These are phyloP conservation scores for Penicillium sp. DNA, from an alignment of 2,329 filamentous ascomycete genomes.

Conservation along the genomic window DNA sequence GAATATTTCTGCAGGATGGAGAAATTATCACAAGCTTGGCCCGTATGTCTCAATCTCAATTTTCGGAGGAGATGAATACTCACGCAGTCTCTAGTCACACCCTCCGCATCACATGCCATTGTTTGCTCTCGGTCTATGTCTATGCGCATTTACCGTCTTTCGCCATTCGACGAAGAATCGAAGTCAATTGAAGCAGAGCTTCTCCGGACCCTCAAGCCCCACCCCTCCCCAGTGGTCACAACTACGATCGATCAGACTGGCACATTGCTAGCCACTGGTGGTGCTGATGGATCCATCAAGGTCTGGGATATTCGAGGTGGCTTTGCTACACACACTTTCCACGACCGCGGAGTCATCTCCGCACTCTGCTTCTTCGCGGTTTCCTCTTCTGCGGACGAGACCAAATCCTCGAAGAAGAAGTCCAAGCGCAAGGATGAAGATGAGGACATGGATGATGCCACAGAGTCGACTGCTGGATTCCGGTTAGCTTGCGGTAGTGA, in stretches of 20 bases:
- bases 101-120: constrained; percentile 82
- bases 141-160: constrained; percentile 85
- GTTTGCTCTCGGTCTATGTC: constrained; percentile 93
- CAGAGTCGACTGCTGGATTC: constrained; percentile 62
- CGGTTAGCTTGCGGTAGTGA: constrained; percentile 88
- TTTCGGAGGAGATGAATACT: constrained; percentile 3
- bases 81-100: constrained; percentile 64
- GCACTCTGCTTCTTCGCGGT: constrained; percentile 89
- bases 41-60: constrained; percentile 31
- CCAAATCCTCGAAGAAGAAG: constrained; percentile 48
- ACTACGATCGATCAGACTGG: constrained; percentile 82
- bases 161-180: constrained; percentile 56
- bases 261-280: constrained; percentile 87
- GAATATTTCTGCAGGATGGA: constrained; percentile 61
- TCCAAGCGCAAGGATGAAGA: constrained; percentile 39
- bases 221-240: constrained; percentile 85
- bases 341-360: constrained; percentile 87
- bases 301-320: constrained; percentile 93
- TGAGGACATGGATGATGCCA: constrained; percentile 46
- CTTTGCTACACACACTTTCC: constrained; percentile 92
- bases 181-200: constrained; percentile 66
- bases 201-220: constrained; percentile 80
- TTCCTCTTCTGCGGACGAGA: constrained; percentile 42
- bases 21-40: constrained; percentile 49
- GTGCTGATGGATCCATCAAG: constrained; percentile 90